Percentiles rank a stretch among this genome's conserved stretches.
These are phyloP conservation scores for Amesomyces nigricolor DNA, from an alignment of 2,329 filamentous ascomycete genomes.

Conservation along the genomic window DNA sequence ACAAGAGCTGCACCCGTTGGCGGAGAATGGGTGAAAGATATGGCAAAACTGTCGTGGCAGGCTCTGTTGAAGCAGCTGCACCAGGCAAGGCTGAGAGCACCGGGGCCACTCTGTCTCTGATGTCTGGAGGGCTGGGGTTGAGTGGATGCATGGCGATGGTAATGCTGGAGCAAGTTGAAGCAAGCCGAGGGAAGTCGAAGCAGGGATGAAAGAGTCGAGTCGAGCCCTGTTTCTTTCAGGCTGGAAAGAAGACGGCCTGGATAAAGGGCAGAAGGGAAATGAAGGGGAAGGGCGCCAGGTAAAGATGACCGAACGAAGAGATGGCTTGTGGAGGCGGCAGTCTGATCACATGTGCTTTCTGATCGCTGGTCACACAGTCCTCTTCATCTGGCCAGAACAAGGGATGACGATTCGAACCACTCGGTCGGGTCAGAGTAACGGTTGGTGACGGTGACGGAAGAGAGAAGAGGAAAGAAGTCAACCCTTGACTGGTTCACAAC, in stretches of 20 bases:
- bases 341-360: constrained; percentile 2
- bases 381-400: not conserved
- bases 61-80: constrained; percentile 52
- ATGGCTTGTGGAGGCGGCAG: not conserved
- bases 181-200: not conserved
- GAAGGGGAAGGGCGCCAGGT: no score
- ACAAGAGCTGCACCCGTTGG: constrained; percentile 61
- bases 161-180: not conserved
- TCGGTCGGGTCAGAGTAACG: no score
- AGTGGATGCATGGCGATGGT: constrained; percentile 20
- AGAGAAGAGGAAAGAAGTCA: no score
- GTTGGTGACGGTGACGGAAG: no score
- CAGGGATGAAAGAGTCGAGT: not conserved
- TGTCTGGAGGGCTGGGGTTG: constrained; percentile 40
- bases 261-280: no score
- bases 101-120: constrained; percentile 46
- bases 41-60: constrained; percentile 51
- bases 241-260: not conserved
- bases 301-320: no score
- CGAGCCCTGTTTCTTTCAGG: not conserved
- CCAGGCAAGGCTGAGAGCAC: constrained; percentile 56
- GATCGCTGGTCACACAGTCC: not conserved
- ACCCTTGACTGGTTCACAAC: no score
- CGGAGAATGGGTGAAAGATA: constrained; percentile 61
- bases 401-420: no score